Base-by-base conservation (phyloP, 495 filamentous ascomycete genomes). In the Penicillium parvum region DNA sequence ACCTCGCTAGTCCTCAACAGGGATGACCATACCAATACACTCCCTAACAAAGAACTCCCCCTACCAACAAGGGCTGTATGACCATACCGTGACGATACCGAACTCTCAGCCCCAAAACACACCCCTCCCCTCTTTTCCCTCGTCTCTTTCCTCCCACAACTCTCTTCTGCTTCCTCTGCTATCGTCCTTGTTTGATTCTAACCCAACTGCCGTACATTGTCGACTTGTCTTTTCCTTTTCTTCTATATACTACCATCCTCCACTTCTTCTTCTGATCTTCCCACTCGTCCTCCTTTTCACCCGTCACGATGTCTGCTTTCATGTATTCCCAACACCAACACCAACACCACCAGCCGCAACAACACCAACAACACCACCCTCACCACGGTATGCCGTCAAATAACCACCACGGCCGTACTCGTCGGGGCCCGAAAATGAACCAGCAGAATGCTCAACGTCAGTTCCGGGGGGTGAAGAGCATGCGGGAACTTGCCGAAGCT, bases 401-500 rank as follows among this genome's bases (percentile, higher is more conserved):
- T 64, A 82, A 77, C 63, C 85, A 92, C 65, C 87, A 94, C 69
- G 83, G 86, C 47, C 86, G 90, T 49, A 89, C 89, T 55, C 84
- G 94, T 57, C 81, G 92, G 66, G 89, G 83, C 36, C 88, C 91
- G 43, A 80, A 90, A 58, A 73, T 92, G 52, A 78, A 85, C 33
- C 76, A 85, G 37, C 87, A 90, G 51, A 86, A 90, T 66, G 71
- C 83, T 26, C 87, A 94, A 56, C 84, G 88, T 65, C 89, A 91
- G 63, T 89, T 87, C 64, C 85, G 84, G 38, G 83, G 79, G 38
- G 80, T 86, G 21, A 76, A 86, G 59, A 90, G 82, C 55, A 88
- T 88, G 77, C 89, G 92, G 66, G 94, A 97, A 64, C 67, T 90
- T 40, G 85, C 83, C 53, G 90, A 96, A 57, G 74, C 82, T 33